Base-by-base conservation (phyloP, 352 stramenopile species). In the Plasmopara halstedii region DNA sequence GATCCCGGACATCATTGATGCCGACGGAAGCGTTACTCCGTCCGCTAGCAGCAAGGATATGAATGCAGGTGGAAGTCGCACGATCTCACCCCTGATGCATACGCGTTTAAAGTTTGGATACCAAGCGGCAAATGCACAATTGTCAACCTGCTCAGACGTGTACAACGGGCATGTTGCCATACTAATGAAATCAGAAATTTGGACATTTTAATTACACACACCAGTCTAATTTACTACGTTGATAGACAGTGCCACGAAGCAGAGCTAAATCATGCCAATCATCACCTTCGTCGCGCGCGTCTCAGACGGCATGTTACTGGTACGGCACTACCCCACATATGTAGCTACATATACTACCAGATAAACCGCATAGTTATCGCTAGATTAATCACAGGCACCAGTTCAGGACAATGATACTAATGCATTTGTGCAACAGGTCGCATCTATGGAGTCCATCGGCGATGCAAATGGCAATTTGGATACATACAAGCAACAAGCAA, bases 231-330 rank as follows among this genome's bases (percentile, higher is more conserved):
- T n/a, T n/a, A n/a, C n/a, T n/a, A n/a, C n/a, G n/a, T 48, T 43
- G 49, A 18, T 37, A 46, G 31, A 23, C 18, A 18, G 29, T 44
- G 44, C 18, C 17, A 53, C 50, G 37, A 57, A 51, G 41, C 42
- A 42, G 19, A 11, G 3, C 17, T 32, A 43, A 27, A n/a, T 29
- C 27, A 97, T 97, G 91, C 89, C 91, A 51, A 94, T 96, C 53
- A 90, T 97, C 59, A 97, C 91, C 38, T 96, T 97, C 57, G 74
- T 97, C 6, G 91, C 91, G 53, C 85, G 91, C 48, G 79, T 97
- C 25, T 95, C 83, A 33, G 91, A 97, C 61, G 91, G 91, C 41
- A 94, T 97, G 70, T 68, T 97, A 39, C 78, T 97, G 56, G 82
- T 94, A 42, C 46, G 73, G 47, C 21, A 13, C 18, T 20, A 10